phyloP scores from a whole-genome alignment of 768 basidiomycete species.

The Boletus sensibilis region DNA sequence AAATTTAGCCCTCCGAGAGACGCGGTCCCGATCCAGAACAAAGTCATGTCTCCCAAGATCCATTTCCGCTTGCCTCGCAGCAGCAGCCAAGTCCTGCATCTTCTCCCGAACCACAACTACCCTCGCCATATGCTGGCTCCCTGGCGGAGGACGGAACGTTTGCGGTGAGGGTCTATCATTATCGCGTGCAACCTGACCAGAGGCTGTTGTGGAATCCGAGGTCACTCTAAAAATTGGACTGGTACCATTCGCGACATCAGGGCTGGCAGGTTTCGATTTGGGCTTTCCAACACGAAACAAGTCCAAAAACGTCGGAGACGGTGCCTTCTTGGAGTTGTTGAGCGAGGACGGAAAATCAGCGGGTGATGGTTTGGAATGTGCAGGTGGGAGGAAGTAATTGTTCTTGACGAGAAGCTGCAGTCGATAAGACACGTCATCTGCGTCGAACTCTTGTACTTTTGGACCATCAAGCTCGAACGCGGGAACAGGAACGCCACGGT shows the following conservation, averaged over 20 bases:
- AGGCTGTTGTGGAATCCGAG: conserved; percentile 58
- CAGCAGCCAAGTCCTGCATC: conserved; percentile 65
- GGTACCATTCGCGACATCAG: conserved; percentile 38
- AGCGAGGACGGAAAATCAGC: conserved; percentile 52
- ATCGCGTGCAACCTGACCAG: conserved; percentile 40
- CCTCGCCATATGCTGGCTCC: conserved; percentile 47
- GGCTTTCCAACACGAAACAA: conserved; percentile 68
- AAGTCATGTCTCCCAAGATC: conserved; percentile 60
- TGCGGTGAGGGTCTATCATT: conserved; percentile 38
- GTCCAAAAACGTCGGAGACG: conserved; percentile 58
- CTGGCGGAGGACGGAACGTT: conserved; percentile 32
- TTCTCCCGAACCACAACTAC: conserved; percentile 85
- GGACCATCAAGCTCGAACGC: conserved; percentile 49
- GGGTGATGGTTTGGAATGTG: conserved; percentile 77
- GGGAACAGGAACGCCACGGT: conserved; percentile 43
- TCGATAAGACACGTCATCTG: conserved; percentile 83
- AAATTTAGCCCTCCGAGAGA: conserved; percentile 39
- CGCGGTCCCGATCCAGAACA: conserved; percentile 44
- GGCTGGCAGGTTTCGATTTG: conserved; percentile 61
- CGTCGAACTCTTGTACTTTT: conserved; percentile 51
- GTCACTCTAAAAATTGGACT: conserved; percentile 60
- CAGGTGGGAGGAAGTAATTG: conserved; percentile 86
- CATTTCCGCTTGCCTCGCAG: conserved; percentile 74
- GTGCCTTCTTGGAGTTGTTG: conserved; percentile 42
- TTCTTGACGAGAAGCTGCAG: conserved; percentile 82